Percentiles rank a stretch among this genome's conserved stretches.
phyloP scores from a whole-genome alignment of 164 flowering plant genomes.

The Annona cherimola region DNA sequence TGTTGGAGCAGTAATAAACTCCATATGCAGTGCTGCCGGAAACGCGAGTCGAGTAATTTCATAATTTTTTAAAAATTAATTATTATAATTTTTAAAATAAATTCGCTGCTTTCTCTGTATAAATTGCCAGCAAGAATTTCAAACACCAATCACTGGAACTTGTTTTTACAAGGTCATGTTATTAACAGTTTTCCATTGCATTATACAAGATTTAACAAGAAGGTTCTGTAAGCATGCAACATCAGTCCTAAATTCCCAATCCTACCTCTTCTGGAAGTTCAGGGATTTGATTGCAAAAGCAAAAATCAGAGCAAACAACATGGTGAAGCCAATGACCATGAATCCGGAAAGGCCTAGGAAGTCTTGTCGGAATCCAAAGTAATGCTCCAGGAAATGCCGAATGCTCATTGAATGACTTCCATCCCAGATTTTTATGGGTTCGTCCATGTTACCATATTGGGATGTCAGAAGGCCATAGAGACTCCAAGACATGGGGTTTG shows the following conservation, averaged over 20 bases:
- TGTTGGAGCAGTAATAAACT: no score
- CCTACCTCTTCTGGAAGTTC: conserved; percentile 84
- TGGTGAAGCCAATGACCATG: conserved; percentile 58
- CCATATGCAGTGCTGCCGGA: no score
- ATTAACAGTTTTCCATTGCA: no score
- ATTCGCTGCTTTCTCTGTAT: no score
- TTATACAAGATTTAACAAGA: no score
- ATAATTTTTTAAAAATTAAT: no score
- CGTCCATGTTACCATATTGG: conserved; percentile 61
- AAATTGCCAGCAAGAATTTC: no score
- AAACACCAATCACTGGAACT: no score
- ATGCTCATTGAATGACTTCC: conserved; percentile 36
- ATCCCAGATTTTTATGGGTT: conserved; percentile 50
- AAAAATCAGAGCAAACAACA: conserved; percentile 63
- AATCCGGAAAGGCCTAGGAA: conserved; percentile 55
- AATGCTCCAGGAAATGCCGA: conserved; percentile 34
- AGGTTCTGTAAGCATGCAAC: no score
- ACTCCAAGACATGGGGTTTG: conserved; percentile 86
- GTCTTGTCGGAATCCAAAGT: conserved; percentile 70
- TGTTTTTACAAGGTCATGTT: no score
- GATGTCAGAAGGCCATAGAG: conserved; percentile 82
- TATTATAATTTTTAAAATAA: no score
- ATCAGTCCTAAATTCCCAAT: neutral
- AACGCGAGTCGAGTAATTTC: no score
- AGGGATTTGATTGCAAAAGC: conserved; percentile 77